Base-by-base conservation (phyloP, 2,329 filamentous ascomycete species). In the Colletotrichum ledebouriae region DNA sequence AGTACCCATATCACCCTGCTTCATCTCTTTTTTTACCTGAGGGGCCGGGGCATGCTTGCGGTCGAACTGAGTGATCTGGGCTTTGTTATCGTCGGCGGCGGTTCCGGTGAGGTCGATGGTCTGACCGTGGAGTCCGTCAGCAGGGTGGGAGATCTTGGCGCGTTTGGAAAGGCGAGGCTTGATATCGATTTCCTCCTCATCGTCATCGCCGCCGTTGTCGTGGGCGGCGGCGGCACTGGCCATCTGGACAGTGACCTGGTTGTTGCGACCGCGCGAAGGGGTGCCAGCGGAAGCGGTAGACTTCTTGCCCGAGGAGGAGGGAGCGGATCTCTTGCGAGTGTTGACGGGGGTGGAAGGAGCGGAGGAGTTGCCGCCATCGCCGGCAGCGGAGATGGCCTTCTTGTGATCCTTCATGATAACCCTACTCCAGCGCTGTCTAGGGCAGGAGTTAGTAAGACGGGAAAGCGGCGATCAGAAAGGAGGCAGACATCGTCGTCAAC, bases 381-480 rank as follows among this genome's bases (percentile, higher is more conserved):
- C 44, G 11, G 33, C 29, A n/a, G n/a, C n/a, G 2, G 39, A 4
- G 59, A 75, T 72, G 12, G 77, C 77, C 17, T 57, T 59, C 44
- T 75, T 77, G 72, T 79, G 80, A 6, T 78, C 73, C 42, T 75
- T 77, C 69, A 80, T 72, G 70, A 82, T 77, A 20, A 71, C 69
- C 71, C 82, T 82, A 71, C 74, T 75, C 71, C 79, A 81, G 53
- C 79, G 79, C 71, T 82, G 80, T 2, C 80, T 82, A 47, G 22
- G 3, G 20, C 9, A 10, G 22, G 13, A 25, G 20, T 39, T 22
- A 56, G 12, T 3, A 17, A 12, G 29, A 39, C 22, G 15, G 22
- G 10, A 53, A 2, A n/a, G 15, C 15, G 33, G 13, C 17, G 41
- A 37, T 20, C 15, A 20, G 10, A n/a, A 6, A n/a, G 6, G 55